phyloP scores from a whole-genome alignment of 2,329 filamentous ascomycete species.

The Colletotrichum spinosum region DNA sequence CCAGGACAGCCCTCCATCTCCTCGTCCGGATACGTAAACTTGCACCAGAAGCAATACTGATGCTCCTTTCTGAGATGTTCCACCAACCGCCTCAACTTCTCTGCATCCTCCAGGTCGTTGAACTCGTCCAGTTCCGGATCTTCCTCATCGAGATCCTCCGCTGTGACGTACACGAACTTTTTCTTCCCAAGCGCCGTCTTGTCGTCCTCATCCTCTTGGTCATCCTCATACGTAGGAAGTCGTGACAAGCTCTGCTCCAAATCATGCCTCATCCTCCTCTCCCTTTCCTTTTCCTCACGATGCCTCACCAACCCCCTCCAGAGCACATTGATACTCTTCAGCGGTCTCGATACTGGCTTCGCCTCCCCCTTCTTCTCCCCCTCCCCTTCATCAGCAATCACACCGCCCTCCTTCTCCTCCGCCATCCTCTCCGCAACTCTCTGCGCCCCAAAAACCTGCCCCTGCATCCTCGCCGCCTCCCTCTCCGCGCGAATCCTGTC shows the following conservation, averaged over 20 bases:
- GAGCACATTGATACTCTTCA: constrained; percentile 79
- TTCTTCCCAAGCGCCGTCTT: constrained; percentile 74
- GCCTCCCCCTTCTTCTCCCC: constrained; percentile 44
- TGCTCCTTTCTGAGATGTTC: constrained; percentile 76
- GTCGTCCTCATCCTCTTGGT: constrained; percentile 77
- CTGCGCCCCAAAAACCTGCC: constrained; percentile 81
- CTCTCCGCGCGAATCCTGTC: constrained; percentile 78
- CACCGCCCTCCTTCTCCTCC: constrained; percentile 56
- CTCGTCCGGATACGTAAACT: constrained; percentile 79
- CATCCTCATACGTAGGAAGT: constrained; percentile 75
- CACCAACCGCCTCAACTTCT: constrained; percentile 76
- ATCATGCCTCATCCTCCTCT: constrained; percentile 73
- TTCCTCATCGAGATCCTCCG: constrained; percentile 80
- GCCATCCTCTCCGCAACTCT: constrained; percentile 84
- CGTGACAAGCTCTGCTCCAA: constrained; percentile 72
- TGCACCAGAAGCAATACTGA: constrained; percentile 97
- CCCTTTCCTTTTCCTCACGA: constrained; percentile 76
- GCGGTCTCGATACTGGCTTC: constrained; percentile 57
- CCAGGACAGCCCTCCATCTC: constrained; percentile 92
- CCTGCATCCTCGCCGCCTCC: constrained; percentile 76
- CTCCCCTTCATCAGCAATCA: constrained; percentile 7
- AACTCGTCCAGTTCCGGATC: constrained; percentile 86
- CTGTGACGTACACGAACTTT: constrained; percentile 65
- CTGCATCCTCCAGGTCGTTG: constrained; percentile 72
- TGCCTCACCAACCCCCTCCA: constrained; percentile 81